These are phyloP conservation scores for Triticum turgidum DNA, from an alignment of 176 grass and related monocot genomes.

Conservation along the genomic window DNA sequence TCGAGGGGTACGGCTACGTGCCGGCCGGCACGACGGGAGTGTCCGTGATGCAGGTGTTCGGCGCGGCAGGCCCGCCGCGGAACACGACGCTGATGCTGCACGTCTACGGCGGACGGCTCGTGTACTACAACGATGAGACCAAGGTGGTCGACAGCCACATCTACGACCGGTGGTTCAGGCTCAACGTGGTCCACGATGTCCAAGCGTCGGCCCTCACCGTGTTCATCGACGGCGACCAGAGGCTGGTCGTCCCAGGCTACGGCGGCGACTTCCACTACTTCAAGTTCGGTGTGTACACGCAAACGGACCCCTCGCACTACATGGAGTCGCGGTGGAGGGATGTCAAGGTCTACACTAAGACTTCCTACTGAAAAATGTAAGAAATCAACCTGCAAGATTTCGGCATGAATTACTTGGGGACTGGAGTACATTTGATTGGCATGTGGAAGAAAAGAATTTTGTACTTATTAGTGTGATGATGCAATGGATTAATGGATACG, in stretches of 20 bases:
- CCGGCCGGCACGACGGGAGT: constrained; percentile 35
- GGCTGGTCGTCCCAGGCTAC: constrained; percentile 4
- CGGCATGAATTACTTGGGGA: no score
- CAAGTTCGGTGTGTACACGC: constrained; percentile 44
- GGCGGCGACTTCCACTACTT: constrained; percentile 38
- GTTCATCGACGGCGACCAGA: constrained; percentile 30
- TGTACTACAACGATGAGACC: constrained; percentile 31
- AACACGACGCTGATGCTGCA: constrained; percentile 56
- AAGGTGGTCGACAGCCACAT: constrained; percentile 29
- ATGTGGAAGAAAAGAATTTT: not conserved
- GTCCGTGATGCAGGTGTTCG: constrained; percentile 55
- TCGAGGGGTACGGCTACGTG: constrained; percentile 48
- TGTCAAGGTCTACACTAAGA: constrained; percentile 30
- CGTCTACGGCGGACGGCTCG: constrained; percentile 40
- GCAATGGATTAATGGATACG: no score
- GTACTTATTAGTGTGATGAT: no score
- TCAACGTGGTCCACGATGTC: constrained; percentile 62
- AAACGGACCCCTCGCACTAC: constrained; percentile 12
- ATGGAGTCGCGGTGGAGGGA: constrained; percentile 29
- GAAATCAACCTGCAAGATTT: no score
- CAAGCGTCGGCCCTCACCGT: not conserved
- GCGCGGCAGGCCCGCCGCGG: not conserved
- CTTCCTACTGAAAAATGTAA: not conserved
- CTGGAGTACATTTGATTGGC: no score
- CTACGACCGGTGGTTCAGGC: constrained; percentile 44